Percentiles rank a stretch among this genome's conserved stretches.
These are phyloP conservation scores for Coelastrella sp. DNA, from an alignment of 139 green algal genomes.

Conservation along the genomic window DNA sequence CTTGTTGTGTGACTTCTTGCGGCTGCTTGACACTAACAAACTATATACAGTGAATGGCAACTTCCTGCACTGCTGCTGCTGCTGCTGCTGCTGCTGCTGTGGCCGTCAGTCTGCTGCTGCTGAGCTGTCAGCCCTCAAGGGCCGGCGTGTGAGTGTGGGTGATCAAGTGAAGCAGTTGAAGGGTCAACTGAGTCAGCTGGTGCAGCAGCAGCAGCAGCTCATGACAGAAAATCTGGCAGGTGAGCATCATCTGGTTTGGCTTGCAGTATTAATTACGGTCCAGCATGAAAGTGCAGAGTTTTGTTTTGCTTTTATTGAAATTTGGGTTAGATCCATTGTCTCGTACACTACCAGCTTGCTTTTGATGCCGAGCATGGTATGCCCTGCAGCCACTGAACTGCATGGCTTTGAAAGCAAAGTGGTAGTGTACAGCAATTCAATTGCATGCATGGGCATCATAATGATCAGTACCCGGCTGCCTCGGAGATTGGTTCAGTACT, in stretches of 20 bases:
- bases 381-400: too few relatives aligned
- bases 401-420: too few relatives aligned
- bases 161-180: not conserved
- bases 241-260: not conserved
- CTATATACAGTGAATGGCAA: not conserved
- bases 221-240: not conserved
- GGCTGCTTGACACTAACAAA: not conserved
- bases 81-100: not conserved
- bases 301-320: too few relatives aligned
- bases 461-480: too few relatives aligned
- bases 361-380: too few relatives aligned
- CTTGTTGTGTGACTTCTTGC: not conserved
- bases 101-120: not conserved
- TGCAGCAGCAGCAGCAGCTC: not conserved
- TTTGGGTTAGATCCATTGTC: too few relatives aligned
- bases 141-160: not conserved
- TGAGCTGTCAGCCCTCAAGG: not conserved
- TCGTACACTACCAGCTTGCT: too few relatives aligned
- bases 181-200: not conserved
- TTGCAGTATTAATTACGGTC: not conserved
- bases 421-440: too few relatives aligned
- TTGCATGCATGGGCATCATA: too few relatives aligned
- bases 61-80: not conserved
- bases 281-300: too few relatives aligned
- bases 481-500: too few relatives aligned